Percentiles rank a stretch among this genome's conserved stretches.
Evolutionary conservation across 2,329 filamentous ascomycete species (phyloP).

Genomic region (Cordyceps cicadae): DNA sequence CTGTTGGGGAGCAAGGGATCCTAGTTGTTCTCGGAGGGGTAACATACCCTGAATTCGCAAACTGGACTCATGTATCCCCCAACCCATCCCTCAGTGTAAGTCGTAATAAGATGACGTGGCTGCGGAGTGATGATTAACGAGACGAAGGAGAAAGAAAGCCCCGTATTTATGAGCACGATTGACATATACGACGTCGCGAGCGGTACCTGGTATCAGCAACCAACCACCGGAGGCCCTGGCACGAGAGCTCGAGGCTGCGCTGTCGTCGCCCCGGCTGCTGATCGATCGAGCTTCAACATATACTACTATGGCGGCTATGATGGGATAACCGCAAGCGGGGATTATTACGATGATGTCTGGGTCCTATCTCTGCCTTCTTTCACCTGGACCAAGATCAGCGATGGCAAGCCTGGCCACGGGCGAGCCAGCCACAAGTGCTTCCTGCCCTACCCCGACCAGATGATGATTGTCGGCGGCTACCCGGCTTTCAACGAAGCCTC

Average conservation of each 20-base stretch:
- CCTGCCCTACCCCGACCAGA: conserved; percentile 67
- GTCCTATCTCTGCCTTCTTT: conserved; percentile 73
- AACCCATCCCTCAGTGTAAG: conserved; percentile 27
- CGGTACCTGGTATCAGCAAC: conserved; percentile 60
- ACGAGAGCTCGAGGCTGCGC: conserved; percentile 60
- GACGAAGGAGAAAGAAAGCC: conserved; percentile 51
- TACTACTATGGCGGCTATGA: conserved; percentile 77
- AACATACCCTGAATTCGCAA: conserved; percentile 45
- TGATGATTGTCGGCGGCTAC: conserved; percentile 69
- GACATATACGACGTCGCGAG: conserved; percentile 69
- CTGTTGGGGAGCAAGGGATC: conserved; percentile 67
- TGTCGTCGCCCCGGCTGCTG: conserved; percentile 62
- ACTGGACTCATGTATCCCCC: conserved; percentile 17
- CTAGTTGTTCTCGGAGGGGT: conserved; percentile 72
- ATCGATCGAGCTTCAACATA: conserved; percentile 69
- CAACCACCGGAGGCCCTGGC: conserved; percentile 51
- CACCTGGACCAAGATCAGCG: conserved; percentile 57
- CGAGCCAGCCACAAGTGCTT: conserved; percentile 70
- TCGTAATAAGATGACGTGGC: background rate
- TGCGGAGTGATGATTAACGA: background rate
- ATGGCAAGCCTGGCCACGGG: conserved; percentile 42
- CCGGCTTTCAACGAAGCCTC: conserved; percentile 22
- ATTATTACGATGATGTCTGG: conserved; percentile 64
- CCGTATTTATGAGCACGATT: conserved; percentile 61
- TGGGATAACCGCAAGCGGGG: conserved; percentile 32